phyloP scores from a whole-genome alignment of 306 rosid genomes.

The Ziziphus jujuba region DNA sequence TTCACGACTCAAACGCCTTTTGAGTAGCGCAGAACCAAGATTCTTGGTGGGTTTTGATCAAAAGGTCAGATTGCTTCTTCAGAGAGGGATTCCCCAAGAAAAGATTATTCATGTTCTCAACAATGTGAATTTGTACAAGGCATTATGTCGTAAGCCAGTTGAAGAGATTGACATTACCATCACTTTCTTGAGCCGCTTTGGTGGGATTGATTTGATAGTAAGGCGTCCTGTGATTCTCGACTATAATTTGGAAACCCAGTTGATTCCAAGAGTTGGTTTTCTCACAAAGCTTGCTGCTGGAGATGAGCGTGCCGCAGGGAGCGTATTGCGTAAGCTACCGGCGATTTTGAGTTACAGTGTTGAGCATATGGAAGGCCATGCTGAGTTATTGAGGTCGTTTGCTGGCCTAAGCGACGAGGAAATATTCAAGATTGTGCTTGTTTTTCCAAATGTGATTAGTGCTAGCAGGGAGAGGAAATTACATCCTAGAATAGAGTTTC shows the following conservation, averaged over 20 bases:
- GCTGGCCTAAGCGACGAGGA: slow-evolving; percentile 51
- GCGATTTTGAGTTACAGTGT: slow-evolving; percentile 54
- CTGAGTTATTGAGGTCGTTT: slow-evolving; percentile 56
- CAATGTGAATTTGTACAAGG: slow-evolving; percentile 55
- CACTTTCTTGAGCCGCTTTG: slow-evolving; percentile 50
- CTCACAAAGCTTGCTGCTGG: slow-evolving; percentile 55
- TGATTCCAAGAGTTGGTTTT: slow-evolving; percentile 51
- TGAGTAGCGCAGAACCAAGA: slow-evolving; percentile 33
- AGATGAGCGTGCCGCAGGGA: slow-evolving; percentile 42
- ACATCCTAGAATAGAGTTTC: slow-evolving; percentile 65
- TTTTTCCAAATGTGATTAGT: slow-evolving; percentile 57
- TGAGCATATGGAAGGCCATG: slow-evolving; percentile 52
- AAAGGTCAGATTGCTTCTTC: slow-evolving; percentile 51
- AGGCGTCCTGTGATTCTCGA: slow-evolving; percentile 56
- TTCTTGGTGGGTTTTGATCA: slow-evolving; percentile 47
- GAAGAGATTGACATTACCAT: slow-evolving; percentile 51
- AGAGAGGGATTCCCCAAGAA: slow-evolving; percentile 49
- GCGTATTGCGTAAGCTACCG: slow-evolving; percentile 52
- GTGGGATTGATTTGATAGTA: slow-evolving; percentile 54
- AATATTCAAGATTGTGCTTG: slow-evolving; percentile 59
- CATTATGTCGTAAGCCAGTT: slow-evolving; percentile 50
- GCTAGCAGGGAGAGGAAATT: slow-evolving; percentile 75
- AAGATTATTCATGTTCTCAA: slow-evolving; percentile 55
- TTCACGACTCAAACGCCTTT: slow-evolving; percentile 45
- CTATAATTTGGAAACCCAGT: slow-evolving; percentile 54